These are phyloP conservation scores for Entomortierella chlamydospora DNA, from an alignment of 192 early-diverging fungal genomes.

Conservation along the genomic window DNA sequence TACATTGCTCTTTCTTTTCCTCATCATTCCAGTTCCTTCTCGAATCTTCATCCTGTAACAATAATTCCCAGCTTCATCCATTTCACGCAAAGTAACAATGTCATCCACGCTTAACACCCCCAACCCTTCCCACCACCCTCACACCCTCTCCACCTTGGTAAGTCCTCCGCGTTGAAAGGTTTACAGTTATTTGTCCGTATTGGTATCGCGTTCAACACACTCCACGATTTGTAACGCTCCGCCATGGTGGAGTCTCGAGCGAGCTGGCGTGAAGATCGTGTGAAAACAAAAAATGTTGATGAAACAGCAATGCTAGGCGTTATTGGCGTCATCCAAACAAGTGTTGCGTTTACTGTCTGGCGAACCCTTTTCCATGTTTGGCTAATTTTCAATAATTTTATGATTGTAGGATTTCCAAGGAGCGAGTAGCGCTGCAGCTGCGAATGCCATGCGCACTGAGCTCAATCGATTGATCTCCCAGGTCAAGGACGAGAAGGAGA, in stretches of 20 bases:
- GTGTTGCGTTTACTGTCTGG: no score
- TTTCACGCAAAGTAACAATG: conserved; percentile 12
- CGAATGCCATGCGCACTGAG: conserved; percentile 82
- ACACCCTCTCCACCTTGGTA: conserved; percentile 66
- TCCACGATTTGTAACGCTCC: neutral
- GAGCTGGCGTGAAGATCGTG: no score
- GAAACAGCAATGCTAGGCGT: neutral
- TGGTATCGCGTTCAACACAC: neutral
- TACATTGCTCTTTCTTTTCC: neutral
- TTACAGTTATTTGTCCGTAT: neutral
- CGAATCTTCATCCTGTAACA: neutral
- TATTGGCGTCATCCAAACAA: no score
- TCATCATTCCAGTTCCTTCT: neutral
- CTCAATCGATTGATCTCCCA: conserved; percentile 70
- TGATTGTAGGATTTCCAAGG: conserved; percentile 69
- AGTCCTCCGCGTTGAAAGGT: conserved; percentile 4
- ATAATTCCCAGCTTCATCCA: neutral
- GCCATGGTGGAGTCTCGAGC: no score
- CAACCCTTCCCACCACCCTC: conserved; percentile 55
- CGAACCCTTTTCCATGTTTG: no score
- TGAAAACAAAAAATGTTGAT: neutral
- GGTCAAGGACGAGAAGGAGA: conserved; percentile 67
- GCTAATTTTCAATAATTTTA: no score
- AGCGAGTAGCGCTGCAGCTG: conserved; percentile 67
- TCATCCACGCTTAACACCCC: conserved; percentile 19